Base-by-base conservation (phyloP, 768 basidiomycete genomes). In the Leccinum disarticulatum region DNA sequence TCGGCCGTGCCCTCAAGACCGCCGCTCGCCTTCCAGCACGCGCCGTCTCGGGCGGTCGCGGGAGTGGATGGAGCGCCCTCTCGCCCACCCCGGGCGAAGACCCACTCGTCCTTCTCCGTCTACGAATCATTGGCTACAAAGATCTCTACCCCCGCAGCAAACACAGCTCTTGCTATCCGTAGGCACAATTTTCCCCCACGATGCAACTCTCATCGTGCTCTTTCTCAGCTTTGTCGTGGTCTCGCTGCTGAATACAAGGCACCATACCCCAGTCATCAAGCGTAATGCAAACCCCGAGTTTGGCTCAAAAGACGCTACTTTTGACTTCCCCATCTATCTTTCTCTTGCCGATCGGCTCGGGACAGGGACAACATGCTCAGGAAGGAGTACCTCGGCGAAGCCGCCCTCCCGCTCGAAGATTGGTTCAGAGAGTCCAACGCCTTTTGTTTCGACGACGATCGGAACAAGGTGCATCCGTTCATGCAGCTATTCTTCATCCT, bases 311-410 rank as follows among this genome's bases (percentile, higher is more conserved):
- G 85, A 90, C 65, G 87, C 92, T 11, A 95, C 93, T 0, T 98
- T 95, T 70, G 91, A 96, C 59, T 93, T 95, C 65, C 90, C 93
- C 0, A 80, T 97, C 17, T 91, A 90, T 65, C 79, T 89, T 17
- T 89, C 87, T 15, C 80, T 90, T 28, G 87, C 87, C 1, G 88
- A 90, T 64, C 78, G 79, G 49, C 80, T 91, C 5, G 88, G 95
- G 94, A 95, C 74, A 94, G 89, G 77, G 95, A 98, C 73, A 78
- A 91, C 64, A 72, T 94, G 67, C 59, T 76, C 58, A 83, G 81
- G 67, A 97, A 95, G 76, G 96, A 98, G 49, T 99, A 97, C 71
- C 81, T 99, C 15, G 97, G 97, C 15, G 96, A 99, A 73, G 82
- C 84, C 6, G 83, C 87, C 0, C 64, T 98, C 7, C 83, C 85